phyloP scores from a whole-genome alignment of 805 yeast species.

The Myxozyma melibiosi region DNA sequence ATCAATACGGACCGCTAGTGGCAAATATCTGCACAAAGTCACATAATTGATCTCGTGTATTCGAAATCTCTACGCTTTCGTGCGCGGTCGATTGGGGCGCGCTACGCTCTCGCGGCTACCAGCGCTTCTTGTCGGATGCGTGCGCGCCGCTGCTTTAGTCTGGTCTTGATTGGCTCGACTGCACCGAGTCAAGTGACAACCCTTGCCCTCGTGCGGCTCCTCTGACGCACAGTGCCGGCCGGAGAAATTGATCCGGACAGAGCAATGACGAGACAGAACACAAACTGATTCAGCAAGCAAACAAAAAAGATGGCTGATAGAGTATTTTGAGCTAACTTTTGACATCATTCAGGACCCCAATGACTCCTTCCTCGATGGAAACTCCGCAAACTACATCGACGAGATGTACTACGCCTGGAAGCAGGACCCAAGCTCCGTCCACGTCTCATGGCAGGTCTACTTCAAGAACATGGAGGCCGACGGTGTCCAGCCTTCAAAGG shows the following conservation, averaged over 20 bases:
- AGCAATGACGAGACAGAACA: too few species aligned
- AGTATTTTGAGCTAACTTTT: slow-evolving; percentile 1
- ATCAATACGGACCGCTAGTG: not conserved
- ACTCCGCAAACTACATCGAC: slow-evolving; percentile 89
- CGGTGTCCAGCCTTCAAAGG: slow-evolving; percentile 67
- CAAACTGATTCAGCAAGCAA: too few species aligned
- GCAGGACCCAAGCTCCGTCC: slow-evolving; percentile 86
- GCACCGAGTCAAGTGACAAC: not conserved
- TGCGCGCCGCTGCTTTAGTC: too few species aligned
- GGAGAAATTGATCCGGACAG: too few species aligned
- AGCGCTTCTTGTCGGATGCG: slow-evolving; percentile 14
- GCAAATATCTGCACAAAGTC: too few species aligned
- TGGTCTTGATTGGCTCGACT: slow-evolving; percentile 9
- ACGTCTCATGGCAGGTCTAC: slow-evolving; percentile 89
- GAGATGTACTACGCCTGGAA: slow-evolving; percentile 98
- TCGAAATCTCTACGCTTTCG: too few species aligned
- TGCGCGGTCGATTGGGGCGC: not conserved
- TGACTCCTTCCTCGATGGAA: slow-evolving; percentile 81
- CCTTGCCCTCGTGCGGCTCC: slow-evolving; percentile 1
- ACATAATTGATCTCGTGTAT: too few species aligned
- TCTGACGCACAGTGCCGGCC: too few species aligned
- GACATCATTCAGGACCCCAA: slow-evolving; percentile 28
- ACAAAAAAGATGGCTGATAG: too few species aligned
- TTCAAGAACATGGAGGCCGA: slow-evolving; percentile 84
- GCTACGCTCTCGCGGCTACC: too few species aligned